Conservation (phyloP, 2,329 filamentous ascomycete genomes). For the Calonectria henricotiae region DNA sequence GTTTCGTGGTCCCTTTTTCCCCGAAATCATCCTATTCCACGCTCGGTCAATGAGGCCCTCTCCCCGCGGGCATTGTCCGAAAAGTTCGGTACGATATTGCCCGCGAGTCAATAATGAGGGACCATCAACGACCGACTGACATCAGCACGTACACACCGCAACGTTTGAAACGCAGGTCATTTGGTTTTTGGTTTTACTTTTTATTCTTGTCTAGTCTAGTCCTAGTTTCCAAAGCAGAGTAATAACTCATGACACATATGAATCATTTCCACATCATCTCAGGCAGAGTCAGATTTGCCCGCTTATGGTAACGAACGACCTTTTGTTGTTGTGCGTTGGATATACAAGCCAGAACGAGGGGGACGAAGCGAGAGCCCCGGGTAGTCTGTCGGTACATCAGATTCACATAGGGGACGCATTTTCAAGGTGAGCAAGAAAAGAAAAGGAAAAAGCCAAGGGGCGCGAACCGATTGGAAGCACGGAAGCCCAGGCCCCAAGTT, state of each 20-base stretch:
- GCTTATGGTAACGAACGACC: constrained; percentile 1
- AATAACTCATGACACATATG: constrained; percentile 11
- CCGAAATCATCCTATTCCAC: constrained; percentile 26
- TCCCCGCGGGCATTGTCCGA: not conserved
- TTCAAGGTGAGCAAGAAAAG: constrained; percentile 8
- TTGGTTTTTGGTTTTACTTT: not conserved
- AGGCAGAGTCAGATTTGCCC: constrained; percentile 10
- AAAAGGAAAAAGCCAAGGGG: constrained; percentile 1
- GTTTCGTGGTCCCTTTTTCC: constrained; percentile 22
- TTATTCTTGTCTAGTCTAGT: not conserved
- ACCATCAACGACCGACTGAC: not conserved
- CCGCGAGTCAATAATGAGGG: constrained; percentile 20
- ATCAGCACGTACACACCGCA: constrained; percentile 7
- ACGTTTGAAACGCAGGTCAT: constrained; percentile 12
- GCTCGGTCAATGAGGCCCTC: constrained; percentile 9
- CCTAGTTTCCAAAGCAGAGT: not conserved
- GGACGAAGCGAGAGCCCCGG: not conserved
- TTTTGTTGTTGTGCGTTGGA: constrained; percentile 14
- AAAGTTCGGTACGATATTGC: constrained; percentile 26
- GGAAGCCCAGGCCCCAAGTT: constrained; percentile 32
- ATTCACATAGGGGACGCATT: not conserved
- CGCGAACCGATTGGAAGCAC: constrained; percentile 30
- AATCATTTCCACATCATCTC: constrained; percentile 1
- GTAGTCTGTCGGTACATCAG: not conserved
- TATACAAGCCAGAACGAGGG: not conserved